phyloP scores from a whole-genome alignment of 306 rosid species.

The Prunus kanzakura region DNA sequence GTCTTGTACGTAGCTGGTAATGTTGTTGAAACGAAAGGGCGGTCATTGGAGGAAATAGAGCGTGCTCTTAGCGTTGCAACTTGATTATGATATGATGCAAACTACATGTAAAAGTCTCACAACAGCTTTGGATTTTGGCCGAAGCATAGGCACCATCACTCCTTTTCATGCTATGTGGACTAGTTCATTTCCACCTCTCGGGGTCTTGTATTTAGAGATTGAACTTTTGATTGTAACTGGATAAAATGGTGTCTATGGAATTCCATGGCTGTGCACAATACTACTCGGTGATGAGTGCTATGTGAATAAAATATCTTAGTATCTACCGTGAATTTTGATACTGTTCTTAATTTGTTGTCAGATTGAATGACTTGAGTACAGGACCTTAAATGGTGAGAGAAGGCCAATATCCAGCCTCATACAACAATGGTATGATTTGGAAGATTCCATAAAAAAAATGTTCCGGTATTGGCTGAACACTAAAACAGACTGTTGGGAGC shows the following conservation, averaged over 20 bases:
- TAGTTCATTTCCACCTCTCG: background rate
- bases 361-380: background rate
- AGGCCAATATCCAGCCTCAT: no score
- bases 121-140: conserved; percentile 21
- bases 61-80: conserved; percentile 59
- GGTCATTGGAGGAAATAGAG: conserved; percentile 93
- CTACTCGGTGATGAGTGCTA: background rate
- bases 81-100: conserved; percentile 30
- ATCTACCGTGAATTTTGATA: background rate
- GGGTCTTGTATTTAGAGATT: background rate
- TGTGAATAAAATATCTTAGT: background rate
- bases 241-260: background rate
- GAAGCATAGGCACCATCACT: conserved; percentile 7
- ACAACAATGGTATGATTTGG: no score
- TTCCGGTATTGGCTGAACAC: no score
- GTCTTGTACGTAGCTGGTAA: conserved; percentile 79
- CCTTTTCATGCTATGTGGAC: background rate
- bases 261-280: background rate
- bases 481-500: no score
- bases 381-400: background rate
- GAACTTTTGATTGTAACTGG: background rate
- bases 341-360: background rate
- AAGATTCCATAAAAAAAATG: no score
- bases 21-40: conserved; percentile 92
- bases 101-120: conserved; percentile 12